phyloP scores from a whole-genome alignment of 495 filamentous ascomycete genomes.

The Podospora bellae-mahoneyi region DNA sequence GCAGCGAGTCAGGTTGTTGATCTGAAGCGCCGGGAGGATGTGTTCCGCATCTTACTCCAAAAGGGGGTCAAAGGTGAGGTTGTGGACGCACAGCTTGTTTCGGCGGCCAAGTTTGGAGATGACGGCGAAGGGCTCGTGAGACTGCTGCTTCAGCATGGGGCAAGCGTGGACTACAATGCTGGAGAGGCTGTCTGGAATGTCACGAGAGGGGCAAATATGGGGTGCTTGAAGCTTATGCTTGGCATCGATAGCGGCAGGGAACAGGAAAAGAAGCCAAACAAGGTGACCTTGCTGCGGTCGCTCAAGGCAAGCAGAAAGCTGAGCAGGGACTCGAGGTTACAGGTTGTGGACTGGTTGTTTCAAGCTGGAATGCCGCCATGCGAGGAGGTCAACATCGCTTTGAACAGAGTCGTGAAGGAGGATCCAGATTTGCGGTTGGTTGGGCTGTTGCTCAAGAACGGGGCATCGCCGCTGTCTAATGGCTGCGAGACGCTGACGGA shows the following conservation, averaged over 20 bases:
- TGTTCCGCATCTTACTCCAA: constrained; percentile 43
- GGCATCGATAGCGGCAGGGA: constrained; percentile 34
- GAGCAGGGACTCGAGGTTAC: constrained; percentile 39
- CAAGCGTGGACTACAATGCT: constrained; percentile 41
- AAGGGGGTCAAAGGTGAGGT: constrained; percentile 41
- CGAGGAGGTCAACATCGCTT: constrained; percentile 38
- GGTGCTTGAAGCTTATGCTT: constrained; percentile 44
- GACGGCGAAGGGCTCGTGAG: constrained; percentile 40
- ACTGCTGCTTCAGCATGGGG: constrained; percentile 43
- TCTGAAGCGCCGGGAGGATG: constrained; percentile 36
- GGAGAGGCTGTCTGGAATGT: constrained; percentile 50
- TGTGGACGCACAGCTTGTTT: constrained; percentile 44
- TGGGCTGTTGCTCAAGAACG: constrained; percentile 37
- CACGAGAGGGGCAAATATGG: constrained; percentile 40
- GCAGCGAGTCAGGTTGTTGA: constrained; percentile 43
- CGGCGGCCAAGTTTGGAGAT: constrained; percentile 43
- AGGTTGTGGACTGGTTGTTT: constrained; percentile 44
- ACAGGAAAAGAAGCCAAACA: constrained; percentile 36
- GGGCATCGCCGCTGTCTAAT: constrained; percentile 43
- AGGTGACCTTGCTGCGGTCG: constrained; percentile 38
- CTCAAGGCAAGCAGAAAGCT: constrained; percentile 46
- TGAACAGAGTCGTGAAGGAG: constrained; percentile 45
- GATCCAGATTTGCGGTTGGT: constrained; percentile 44
- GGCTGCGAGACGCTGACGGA: constrained; percentile 46
- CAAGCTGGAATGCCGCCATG: constrained; percentile 40